Evolutionary conservation across 768 basidiomycete species (phyloP).

Genomic region (Kwoniella botswanensis): DNA sequence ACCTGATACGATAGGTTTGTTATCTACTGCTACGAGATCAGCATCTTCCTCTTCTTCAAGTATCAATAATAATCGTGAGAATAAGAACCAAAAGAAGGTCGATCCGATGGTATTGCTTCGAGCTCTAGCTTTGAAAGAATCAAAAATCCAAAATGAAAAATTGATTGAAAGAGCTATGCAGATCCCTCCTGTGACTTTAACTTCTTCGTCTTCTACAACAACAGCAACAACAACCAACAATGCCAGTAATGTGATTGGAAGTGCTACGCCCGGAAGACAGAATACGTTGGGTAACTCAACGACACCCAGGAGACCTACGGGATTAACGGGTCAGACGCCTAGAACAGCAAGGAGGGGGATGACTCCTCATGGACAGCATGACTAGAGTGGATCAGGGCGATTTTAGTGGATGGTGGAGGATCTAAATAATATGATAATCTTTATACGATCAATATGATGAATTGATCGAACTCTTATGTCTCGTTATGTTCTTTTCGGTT

Average conservation of each 20-base stretch:
- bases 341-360: slow-evolving; percentile 11
- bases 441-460: too few species aligned
- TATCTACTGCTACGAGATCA: slow-evolving; percentile 27
- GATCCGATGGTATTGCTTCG: slow-evolving; percentile 53
- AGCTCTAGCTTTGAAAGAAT: slow-evolving; percentile 49
- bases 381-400: background rate
- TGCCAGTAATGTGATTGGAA: background rate
- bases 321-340: slow-evolving; percentile 9
- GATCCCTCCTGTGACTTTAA: slow-evolving; percentile 29
- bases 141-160: slow-evolving; percentile 32
- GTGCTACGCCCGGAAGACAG: slow-evolving; percentile 13
- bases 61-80: background rate
- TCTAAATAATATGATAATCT: too few species aligned
- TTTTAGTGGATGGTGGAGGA: background rate
- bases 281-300: background rate
- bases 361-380: background rate
- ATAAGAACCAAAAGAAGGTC: slow-evolving; percentile 1
- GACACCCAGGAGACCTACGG: slow-evolving; percentile 17
- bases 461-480: too few species aligned
- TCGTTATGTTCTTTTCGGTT: too few species aligned
- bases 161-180: slow-evolving; percentile 38
- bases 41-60: slow-evolving; percentile 13
- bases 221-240: background rate
- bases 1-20: slow-evolving; percentile 38
- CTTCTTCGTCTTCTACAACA: background rate